phyloP scores from a whole-genome alignment of 1,284 basidiomycete species.

The Heliocybe sulcata region DNA sequence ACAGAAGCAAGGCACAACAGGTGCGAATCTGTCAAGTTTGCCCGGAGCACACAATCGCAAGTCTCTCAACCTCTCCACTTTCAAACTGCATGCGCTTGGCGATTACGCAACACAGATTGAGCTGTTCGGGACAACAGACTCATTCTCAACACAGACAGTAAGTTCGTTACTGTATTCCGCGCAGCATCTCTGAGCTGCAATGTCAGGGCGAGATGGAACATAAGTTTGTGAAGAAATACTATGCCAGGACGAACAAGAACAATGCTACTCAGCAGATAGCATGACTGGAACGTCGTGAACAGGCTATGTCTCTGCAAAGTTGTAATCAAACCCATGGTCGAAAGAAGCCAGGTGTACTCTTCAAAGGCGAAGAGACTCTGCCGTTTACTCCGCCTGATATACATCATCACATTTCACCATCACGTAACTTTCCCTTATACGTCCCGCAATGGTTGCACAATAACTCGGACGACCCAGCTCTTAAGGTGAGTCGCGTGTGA shows the following conservation, averaged over 20 bases:
- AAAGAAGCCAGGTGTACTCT: too few relatives aligned
- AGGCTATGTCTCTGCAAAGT: neutral
- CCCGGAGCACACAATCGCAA: neutral
- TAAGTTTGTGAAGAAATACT: constrained; percentile 9
- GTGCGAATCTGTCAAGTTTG: neutral
- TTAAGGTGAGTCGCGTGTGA: constrained; percentile 13
- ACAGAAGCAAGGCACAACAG: neutral
- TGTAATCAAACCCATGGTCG: too few relatives aligned
- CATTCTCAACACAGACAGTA: constrained; percentile 20
- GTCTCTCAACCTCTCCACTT: constrained; percentile 10
- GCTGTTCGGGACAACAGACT: constrained; percentile 15
- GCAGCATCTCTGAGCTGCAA: neutral
- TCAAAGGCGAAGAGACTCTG: too few relatives aligned
- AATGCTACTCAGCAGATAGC: constrained; percentile 5
- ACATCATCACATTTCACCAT: constrained; percentile 12
- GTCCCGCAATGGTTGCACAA: constrained; percentile 11
- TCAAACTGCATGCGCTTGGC: constrained; percentile 14
- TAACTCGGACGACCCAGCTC: constrained; percentile 13
- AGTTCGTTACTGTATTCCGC: constrained; percentile 6
- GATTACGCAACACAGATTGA: constrained; percentile 11
- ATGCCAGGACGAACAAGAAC: constrained; percentile 8
- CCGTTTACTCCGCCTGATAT: constrained; percentile 4
- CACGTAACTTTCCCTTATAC: constrained; percentile 9
- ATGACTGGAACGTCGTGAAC: constrained; percentile 1
- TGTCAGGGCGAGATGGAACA: constrained; percentile 15